These are phyloP conservation scores for Mycotypha africana DNA, from an alignment of 371 early-diverging fungal genomes.

Conservation along the genomic window DNA sequence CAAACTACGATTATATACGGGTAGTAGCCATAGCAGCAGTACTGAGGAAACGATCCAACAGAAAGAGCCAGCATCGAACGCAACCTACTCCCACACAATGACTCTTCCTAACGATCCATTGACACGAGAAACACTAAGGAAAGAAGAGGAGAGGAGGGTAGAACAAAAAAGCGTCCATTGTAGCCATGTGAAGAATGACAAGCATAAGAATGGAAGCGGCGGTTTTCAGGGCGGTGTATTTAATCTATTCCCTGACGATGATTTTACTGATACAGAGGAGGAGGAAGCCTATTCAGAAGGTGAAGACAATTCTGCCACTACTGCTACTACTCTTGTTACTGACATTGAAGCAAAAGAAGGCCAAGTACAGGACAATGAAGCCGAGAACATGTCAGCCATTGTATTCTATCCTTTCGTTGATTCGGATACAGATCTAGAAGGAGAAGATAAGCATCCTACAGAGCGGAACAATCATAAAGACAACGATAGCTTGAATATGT, in stretches of 20 bases:
- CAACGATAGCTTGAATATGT: too few relatives aligned
- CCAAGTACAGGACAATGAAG: too few relatives aligned
- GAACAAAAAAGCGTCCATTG: not conserved
- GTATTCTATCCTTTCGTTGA: slow-evolving; percentile 9
- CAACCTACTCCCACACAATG: too few relatives aligned
- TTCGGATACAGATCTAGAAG: slow-evolving; percentile 3
- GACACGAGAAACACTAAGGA: not conserved
- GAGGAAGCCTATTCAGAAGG: not conserved
- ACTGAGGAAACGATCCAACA: too few relatives aligned
- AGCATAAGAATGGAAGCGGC: too few relatives aligned
- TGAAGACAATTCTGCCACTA: not conserved
- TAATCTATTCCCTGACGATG: slow-evolving; percentile 4
- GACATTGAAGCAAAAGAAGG: too few relatives aligned
- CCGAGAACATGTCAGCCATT: not conserved
- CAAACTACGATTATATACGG: slow-evolving; percentile 2
- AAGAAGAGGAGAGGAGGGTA: not conserved
- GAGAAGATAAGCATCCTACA: not conserved
- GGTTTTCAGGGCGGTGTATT: slow-evolving; percentile 1
- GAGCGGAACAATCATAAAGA: too few relatives aligned
- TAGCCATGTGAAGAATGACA: too few relatives aligned
- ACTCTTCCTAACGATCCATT: too few relatives aligned
- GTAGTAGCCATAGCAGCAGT: too few relatives aligned
- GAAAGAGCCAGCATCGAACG: not conserved
- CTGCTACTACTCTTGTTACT: too few relatives aligned
- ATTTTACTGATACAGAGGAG: slow-evolving; percentile 6